Evolutionary conservation across 257 asterid species (phyloP).

Genomic region (Cordia subcordata): DNA sequence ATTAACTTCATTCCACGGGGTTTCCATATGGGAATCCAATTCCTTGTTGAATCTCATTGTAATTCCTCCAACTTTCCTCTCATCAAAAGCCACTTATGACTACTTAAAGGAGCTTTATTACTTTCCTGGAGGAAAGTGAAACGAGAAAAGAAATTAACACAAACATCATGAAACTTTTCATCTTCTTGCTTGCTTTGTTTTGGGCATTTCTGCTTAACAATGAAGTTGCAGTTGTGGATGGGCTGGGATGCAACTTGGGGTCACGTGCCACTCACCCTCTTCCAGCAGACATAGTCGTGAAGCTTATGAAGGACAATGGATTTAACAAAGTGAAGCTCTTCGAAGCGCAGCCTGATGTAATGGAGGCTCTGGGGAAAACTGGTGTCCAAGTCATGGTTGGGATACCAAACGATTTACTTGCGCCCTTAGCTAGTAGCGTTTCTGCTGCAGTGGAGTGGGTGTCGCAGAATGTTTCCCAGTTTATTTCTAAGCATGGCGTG

Average conservation of each 20-base stretch:
- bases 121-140: neutral
- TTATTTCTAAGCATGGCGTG: slow-evolving; percentile 61
- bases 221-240: slow-evolving; percentile 19
- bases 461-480: slow-evolving; percentile 54
- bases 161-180: slow-evolving; percentile 30
- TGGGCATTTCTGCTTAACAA: neutral
- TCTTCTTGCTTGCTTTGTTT: slow-evolving; percentile 26
- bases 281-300: slow-evolving; percentile 58
- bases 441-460: slow-evolving; percentile 78
- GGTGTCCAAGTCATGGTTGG: slow-evolving; percentile 93
- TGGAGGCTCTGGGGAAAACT: slow-evolving; percentile 67
- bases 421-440: slow-evolving; percentile 54
- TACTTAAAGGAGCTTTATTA: neutral
- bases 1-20: neutral
- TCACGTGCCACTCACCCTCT: slow-evolving; percentile 56
- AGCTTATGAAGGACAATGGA: slow-evolving; percentile 74
- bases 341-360: slow-evolving; percentile 62
- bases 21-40: slow-evolving; percentile 44
- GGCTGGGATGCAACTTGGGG: slow-evolving; percentile 78
- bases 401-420: slow-evolving; percentile 82
- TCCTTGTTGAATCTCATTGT: slow-evolving; percentile 35
- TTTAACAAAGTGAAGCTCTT: slow-evolving; percentile 80
- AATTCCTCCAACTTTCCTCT: slow-evolving; percentile 14
- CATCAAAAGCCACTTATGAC: slow-evolving; percentile 17
- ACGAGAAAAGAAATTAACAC: neutral